phyloP scores from a whole-genome alignment of 1,284 basidiomycete genomes.

The Marasmius tenuissimus region DNA sequence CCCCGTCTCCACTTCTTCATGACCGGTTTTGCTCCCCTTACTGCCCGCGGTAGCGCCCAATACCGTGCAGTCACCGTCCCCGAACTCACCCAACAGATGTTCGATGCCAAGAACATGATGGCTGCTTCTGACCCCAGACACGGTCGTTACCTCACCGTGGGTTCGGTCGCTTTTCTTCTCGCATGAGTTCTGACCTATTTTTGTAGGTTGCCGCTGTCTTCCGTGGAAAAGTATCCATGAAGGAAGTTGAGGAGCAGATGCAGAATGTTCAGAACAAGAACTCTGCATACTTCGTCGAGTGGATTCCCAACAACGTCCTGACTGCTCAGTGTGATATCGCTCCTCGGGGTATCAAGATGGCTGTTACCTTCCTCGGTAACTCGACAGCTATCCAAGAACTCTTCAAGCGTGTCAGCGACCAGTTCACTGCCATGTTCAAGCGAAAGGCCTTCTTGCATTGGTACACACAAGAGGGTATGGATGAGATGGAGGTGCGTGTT shows the following conservation, averaged over 20 bases:
- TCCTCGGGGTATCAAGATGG: slow-evolving; percentile 93
- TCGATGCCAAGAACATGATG: slow-evolving; percentile 99
- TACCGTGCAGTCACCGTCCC: slow-evolving; percentile 96
- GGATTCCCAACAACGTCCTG: slow-evolving; percentile 98
- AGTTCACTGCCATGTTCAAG: slow-evolving; percentile 99
- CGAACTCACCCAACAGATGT: slow-evolving; percentile 98
- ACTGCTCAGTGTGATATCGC: slow-evolving; percentile 96
- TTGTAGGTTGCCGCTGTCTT: slow-evolving; percentile 90
- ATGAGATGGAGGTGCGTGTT: slow-evolving; percentile 86
- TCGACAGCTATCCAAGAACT: slow-evolving; percentile 96
- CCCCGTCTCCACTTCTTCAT: slow-evolving; percentile 99
- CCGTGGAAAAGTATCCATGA: slow-evolving; percentile 99
- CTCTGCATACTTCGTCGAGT: slow-evolving; percentile 96
- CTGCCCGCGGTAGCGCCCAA: slow-evolving; percentile 89
- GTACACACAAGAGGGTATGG: slow-evolving; percentile 99
- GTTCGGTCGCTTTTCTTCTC: slow-evolving; percentile 15
- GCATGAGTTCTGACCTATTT: slow-evolving; percentile 1
- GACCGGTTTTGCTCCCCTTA: slow-evolving; percentile 95
- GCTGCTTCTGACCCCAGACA: slow-evolving; percentile 94
- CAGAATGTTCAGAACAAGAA: slow-evolving; percentile 98
- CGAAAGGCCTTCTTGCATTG: slow-evolving; percentile 99
- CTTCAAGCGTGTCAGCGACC: slow-evolving; percentile 96
- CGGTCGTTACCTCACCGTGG: slow-evolving; percentile 89
- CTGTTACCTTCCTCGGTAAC: slow-evolving; percentile 97
- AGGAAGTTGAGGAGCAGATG: slow-evolving; percentile 99